Evolutionary conservation across 202 grass and related monocot genomes (phyloP), one percentile per base, ranked within the genome.

Genomic region (Musa balbisiana): DNA sequence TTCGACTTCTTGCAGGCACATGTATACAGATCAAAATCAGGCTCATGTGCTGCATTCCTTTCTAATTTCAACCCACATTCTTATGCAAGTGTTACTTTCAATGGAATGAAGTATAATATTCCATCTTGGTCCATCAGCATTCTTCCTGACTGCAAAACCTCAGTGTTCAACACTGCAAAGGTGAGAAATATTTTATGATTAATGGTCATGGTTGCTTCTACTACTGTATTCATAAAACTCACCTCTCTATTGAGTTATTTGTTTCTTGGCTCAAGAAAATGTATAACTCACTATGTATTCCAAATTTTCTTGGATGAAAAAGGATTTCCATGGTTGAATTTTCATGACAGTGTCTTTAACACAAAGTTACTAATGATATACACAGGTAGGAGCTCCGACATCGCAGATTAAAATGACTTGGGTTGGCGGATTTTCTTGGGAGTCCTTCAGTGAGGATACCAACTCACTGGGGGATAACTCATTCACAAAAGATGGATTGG

Each of bases 71-170:
- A 92, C 64, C 87, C 83, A 2, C 75, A 52, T 84, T 64, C 88
- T 1, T 23, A 86, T 24, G 58, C 86, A 43, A 69, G 6, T n/a
- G 79, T 92, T 9, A 69, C 43, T 75, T 97, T 73, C 86, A 84
- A 93, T 76, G 90, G 90, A 11, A 73, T 25, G 53, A 64, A 27
- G 51, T 97, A 93, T 80, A 55, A 82, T 71, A 83, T 97, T 22
- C 93, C 93, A 9, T 86, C 93, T 11, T 97, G 93, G 93, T 97
- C 93, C 75, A 93, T 93, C 75, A 97, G 84, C 87, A 87, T 97
- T 52, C 90, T 97, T 52, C 90, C 93, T 13, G 84, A 93, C 75
- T 97, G 93, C 86, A 87, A 84, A 89, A 89, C 90, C 12, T 82
- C 86, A 52, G 86, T 87, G 49, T 92, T 90, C 84, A 96, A 96